Percentiles rank a stretch among this genome's conserved stretches.
Conservation (phyloP, 192 early-diverging fungal species). For the Funneliformis geosporum region DNA sequence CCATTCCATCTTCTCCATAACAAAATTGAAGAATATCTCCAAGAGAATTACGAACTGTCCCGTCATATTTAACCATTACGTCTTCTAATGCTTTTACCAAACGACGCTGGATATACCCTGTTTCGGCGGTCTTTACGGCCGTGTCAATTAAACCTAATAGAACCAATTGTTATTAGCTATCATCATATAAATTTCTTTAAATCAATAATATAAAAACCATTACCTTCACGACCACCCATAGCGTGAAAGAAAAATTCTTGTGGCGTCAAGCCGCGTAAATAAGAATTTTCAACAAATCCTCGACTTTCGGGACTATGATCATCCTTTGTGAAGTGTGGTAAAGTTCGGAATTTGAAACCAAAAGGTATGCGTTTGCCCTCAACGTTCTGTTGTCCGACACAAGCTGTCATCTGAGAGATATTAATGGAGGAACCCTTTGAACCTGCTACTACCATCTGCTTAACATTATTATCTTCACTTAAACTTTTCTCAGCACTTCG, state of each 20-base stretch:
- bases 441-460: conserved; percentile 94
- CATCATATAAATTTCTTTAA: neutral
- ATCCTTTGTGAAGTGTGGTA: conserved; percentile 98
- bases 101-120: conserved; percentile 98
- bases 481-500: conserved; percentile 79
- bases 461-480: conserved; percentile 92
- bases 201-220: conserved; percentile 14
- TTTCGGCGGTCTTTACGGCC: conserved; percentile 99
- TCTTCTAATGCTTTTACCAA: conserved; percentile 98
- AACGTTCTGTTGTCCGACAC: conserved; percentile 99
- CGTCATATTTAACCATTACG: conserved; percentile 97
- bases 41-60: conserved; percentile 92
- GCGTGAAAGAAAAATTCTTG: conserved; percentile 99
- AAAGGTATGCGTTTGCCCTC: conserved; percentile 98
- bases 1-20: conserved; percentile 99
- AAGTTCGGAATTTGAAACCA: conserved; percentile 90
- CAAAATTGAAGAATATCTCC: conserved; percentile 94
- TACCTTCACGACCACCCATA: conserved; percentile 98
- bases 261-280: conserved; percentile 89
- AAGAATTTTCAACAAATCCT: conserved; percentile 90
- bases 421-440: conserved; percentile 97
- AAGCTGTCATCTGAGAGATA: conserved; percentile 96
- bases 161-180: neutral
- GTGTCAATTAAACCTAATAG: conserved; percentile 89
- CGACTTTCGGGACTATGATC: conserved; percentile 91